phyloP scores from a whole-genome alignment of 768 basidiomycete genomes.

The Lentinula sp. region DNA sequence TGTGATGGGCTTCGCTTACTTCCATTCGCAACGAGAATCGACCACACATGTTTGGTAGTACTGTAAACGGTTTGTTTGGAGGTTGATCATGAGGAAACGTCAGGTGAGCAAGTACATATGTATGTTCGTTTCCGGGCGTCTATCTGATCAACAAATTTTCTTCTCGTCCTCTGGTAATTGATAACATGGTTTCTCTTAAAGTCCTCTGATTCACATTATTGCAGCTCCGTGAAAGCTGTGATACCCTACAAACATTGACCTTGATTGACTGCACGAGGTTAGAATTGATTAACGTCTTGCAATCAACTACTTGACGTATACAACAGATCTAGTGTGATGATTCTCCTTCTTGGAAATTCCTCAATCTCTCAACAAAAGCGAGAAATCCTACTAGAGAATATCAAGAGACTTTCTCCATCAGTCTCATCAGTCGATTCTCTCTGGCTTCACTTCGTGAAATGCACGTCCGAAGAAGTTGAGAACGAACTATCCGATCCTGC shows the following conservation, averaged over 20 bases:
- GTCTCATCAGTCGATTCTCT: conserved; percentile 73
- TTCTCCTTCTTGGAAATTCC: conserved; percentile 74
- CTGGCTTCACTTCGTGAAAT: conserved; percentile 82
- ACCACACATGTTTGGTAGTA: conserved; percentile 45
- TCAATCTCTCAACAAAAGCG: conserved; percentile 68
- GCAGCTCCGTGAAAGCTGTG: background rate
- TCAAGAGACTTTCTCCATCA: conserved; percentile 46
- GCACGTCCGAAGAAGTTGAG: conserved; percentile 38
- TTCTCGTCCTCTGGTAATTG: background rate
- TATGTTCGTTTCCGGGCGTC: background rate
- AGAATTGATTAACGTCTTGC: background rate
- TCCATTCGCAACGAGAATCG: conserved; percentile 50
- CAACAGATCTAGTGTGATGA: conserved; percentile 39
- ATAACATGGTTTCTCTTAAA: background rate
- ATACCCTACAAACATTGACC: background rate
- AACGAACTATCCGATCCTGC: conserved; percentile 34
- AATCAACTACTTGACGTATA: background rate
- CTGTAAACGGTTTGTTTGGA: no score
- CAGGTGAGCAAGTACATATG: background rate
- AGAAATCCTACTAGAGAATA: conserved; percentile 51
- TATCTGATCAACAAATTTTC: background rate
- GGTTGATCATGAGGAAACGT: background rate
- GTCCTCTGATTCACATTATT: background rate
- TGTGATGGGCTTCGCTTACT: conserved; percentile 21
- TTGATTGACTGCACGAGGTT: background rate